phyloP scores from a whole-genome alignment of 805 yeast species.

The Spathaspora gorwiae region DNA sequence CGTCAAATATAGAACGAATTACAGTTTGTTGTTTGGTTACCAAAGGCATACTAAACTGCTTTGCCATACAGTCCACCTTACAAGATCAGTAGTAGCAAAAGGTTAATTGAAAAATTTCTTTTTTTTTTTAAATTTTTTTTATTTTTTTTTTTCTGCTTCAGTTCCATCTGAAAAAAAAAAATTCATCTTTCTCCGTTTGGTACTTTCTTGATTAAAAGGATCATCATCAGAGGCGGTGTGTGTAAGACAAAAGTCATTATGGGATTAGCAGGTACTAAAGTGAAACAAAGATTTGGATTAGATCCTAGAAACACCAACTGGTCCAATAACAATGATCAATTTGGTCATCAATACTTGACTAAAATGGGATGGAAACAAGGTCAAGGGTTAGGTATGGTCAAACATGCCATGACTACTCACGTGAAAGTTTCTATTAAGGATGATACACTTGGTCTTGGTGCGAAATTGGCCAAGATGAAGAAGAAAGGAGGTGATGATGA shows the following conservation, averaged over 20 bases:
- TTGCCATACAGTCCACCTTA: too few species aligned
- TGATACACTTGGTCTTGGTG: slow-evolving; percentile 86
- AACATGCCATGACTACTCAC: slow-evolving; percentile 69
- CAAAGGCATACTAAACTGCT: too few species aligned
- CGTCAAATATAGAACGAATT: too few species aligned
- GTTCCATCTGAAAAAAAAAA: too few species aligned
- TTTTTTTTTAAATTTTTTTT: too few species aligned
- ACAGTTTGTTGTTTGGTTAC: too few species aligned
- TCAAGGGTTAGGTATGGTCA: slow-evolving; percentile 70
- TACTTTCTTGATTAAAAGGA: too few species aligned
- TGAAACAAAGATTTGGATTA: slow-evolving; percentile 78
- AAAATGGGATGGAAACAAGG: slow-evolving; percentile 94
- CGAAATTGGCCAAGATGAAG: slow-evolving; percentile 56
- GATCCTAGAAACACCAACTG: slow-evolving; percentile 95
- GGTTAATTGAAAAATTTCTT: too few species aligned
- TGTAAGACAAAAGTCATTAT: slow-evolving; percentile 26
- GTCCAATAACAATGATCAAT: slow-evolving; percentile 80
- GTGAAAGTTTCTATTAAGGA: slow-evolving; percentile 79
- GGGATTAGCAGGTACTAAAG: slow-evolving; percentile 81
- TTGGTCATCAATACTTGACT: slow-evolving; percentile 82
- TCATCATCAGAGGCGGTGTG: too few species aligned
- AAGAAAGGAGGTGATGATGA: slow-evolving; percentile 67
- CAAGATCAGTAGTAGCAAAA: too few species aligned
- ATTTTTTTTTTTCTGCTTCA: too few species aligned
- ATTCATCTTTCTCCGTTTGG: too few species aligned